Evolutionary conservation across 1,284 basidiomycete species (phyloP).

Genomic region (Moesziomyces sp.): DNA sequence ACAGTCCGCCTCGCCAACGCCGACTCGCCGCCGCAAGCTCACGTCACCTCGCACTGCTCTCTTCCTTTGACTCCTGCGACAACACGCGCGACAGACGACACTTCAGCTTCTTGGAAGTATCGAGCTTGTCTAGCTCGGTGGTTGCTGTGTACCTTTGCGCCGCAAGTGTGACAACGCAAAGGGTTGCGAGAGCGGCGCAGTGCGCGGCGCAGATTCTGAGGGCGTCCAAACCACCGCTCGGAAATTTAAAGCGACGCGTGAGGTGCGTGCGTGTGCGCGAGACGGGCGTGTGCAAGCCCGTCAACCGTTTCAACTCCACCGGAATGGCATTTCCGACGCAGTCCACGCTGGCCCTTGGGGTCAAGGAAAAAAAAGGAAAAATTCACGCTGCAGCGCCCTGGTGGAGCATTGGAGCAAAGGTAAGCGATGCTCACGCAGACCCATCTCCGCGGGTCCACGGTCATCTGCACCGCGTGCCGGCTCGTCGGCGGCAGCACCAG

Average conservation of each 20-base stretch:
- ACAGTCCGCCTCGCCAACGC: not conserved
- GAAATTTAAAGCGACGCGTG: not conserved
- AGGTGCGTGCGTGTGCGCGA: not conserved
- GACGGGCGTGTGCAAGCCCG: too few relatives aligned
- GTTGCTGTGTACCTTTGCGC: too few relatives aligned
- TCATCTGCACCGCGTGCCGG: not conserved
- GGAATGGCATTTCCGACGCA: conserved; percentile 1
- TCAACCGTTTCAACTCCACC: not conserved
- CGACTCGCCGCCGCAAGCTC: not conserved
- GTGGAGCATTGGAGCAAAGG: too few relatives aligned
- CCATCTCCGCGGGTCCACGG: not conserved
- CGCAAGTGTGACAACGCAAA: not conserved
- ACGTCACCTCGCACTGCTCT: not conserved
- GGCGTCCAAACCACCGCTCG: not conserved
- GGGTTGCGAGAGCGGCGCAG: too few relatives aligned
- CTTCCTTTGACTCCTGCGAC: too few relatives aligned
- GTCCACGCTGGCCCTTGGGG: not conserved
- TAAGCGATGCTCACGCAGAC: not conserved
- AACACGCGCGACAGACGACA: not conserved
- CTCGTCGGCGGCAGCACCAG: too few relatives aligned
- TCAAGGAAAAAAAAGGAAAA: not conserved
- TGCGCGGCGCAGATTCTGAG: not conserved
- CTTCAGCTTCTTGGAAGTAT: too few relatives aligned
- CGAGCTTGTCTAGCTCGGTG: too few relatives aligned
- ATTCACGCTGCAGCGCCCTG: not conserved